A percentile compares a stretch with the other conserved stretches of the same genome.
These are phyloP conservation scores for Oryza officinalis DNA, from an alignment of 176 grass and related monocot genomes.

Conservation along the genomic window DNA sequence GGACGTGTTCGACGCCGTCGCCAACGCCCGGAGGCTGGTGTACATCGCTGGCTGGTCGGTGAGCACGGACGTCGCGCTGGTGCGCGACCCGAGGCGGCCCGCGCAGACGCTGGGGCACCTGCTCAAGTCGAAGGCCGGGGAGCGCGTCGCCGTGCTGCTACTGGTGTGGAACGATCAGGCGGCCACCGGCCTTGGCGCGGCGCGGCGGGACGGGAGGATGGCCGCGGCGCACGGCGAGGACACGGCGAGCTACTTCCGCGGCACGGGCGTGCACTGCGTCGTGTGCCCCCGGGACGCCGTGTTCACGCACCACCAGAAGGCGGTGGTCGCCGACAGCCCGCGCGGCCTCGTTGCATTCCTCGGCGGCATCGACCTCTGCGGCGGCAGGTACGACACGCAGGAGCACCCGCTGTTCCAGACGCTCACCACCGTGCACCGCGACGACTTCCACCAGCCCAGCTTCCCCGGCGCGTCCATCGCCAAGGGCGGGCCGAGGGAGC, in stretches of 20 bases:
- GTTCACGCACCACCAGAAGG: slow-evolving; percentile 57
- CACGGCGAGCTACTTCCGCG: slow-evolving; percentile 41
- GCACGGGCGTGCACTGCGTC: slow-evolving; percentile 43
- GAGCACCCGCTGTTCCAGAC: slow-evolving; percentile 46
- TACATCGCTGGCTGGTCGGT: slow-evolving; percentile 35
- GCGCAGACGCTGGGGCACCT: slow-evolving; percentile 45
- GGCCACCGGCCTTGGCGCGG: not conserved
- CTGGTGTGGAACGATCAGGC: slow-evolving; percentile 61
- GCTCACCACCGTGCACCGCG: slow-evolving; percentile 29
- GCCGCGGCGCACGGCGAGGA: slow-evolving; percentile 44
- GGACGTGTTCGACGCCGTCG: slow-evolving; percentile 56
- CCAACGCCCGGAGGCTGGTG: slow-evolving; percentile 46
- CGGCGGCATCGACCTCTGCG: slow-evolving; percentile 58
- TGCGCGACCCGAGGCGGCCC: slow-evolving; percentile 31
- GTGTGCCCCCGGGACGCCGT: not conserved
- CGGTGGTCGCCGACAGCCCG: slow-evolving; percentile 49
- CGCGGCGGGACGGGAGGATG: not conserved
- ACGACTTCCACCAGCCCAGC: slow-evolving; percentile 53
- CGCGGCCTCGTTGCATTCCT: slow-evolving; percentile 55
- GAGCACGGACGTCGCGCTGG: slow-evolving; percentile 27
- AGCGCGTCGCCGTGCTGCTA: slow-evolving; percentile 54
- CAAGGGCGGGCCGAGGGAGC: slow-evolving; percentile 52
- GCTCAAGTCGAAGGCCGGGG: slow-evolving; percentile 58
- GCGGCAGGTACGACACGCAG: slow-evolving; percentile 57
- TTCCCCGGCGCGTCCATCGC: slow-evolving; percentile 37